Evolutionary conservation across 441 rosid species (phyloP).

Genomic region (Populus hybrid): DNA sequence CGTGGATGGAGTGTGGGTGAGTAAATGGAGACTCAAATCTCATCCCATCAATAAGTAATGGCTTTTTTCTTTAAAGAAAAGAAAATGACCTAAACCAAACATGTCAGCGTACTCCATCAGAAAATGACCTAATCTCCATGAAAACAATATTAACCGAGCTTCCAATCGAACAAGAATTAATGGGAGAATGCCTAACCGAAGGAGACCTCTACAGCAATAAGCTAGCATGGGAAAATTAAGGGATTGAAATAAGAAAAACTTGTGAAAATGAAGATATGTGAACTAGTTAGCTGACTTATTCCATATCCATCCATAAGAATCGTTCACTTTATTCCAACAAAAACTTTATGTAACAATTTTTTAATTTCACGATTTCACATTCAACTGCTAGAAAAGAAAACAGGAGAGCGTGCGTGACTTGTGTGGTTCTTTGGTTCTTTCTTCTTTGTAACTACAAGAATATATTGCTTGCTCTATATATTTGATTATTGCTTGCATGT

Average conservation of each 20-base stretch:
- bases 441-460: background rate
- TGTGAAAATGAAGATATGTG: background rate
- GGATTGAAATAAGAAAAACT: too few species aligned
- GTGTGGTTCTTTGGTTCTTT: background rate
- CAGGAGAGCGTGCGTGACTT: background rate
- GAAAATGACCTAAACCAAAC: slow-evolving; percentile 38
- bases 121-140: slow-evolving; percentile 19
- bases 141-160: background rate
- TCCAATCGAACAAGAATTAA: slow-evolving; percentile 8
- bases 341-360: background rate
- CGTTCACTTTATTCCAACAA: background rate
- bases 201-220: too few species aligned
- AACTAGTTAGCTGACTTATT: background rate
- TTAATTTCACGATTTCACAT: background rate
- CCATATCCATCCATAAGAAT: background rate
- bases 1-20: background rate
- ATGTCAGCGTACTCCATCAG: slow-evolving; percentile 12
- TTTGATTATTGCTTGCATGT: background rate
- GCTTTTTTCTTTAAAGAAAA: too few species aligned
- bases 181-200: slow-evolving; percentile 17
- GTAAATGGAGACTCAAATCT: background rate
- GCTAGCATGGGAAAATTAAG: too few species aligned
- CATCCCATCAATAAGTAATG: background rate
- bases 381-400: background rate
- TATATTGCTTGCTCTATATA: background rate